Evolutionary conservation across 305 asterid species (phyloP).

Genomic region (Ruellia speciosa): DNA sequence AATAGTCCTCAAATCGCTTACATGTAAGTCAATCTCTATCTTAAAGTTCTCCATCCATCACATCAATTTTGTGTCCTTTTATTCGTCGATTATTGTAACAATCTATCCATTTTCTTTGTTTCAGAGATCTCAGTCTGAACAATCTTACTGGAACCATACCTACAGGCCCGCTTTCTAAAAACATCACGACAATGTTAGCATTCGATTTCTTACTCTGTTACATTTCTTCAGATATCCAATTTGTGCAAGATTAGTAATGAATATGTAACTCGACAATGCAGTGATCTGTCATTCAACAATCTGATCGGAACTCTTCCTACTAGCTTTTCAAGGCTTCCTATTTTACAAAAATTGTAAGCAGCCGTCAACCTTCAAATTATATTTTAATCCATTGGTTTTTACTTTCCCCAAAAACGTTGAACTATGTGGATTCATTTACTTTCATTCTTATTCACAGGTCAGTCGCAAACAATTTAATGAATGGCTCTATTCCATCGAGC

Average conservation of each 20-base stretch:
- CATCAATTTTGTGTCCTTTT: background rate
- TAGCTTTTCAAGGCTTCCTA: slow-evolving; percentile 72
- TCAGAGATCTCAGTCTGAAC: slow-evolving; percentile 87
- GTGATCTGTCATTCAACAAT: slow-evolving; percentile 74
- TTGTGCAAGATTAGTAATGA: slow-evolving; percentile 6
- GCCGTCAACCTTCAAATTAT: slow-evolving; percentile 3
- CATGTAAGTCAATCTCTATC: slow-evolving; percentile 44
- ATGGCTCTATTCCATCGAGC: slow-evolving; percentile 71
- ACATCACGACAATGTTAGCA: slow-evolving; percentile 80
- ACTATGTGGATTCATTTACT: background rate
- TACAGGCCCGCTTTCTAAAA: slow-evolving; percentile 45
- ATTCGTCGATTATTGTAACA: slow-evolving; percentile 13
- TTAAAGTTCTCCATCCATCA: background rate
- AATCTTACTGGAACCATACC: slow-evolving; percentile 80
- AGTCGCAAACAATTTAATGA: slow-evolving; percentile 61
- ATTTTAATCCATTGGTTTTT: too few species aligned
- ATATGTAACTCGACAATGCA: slow-evolving; percentile 30
- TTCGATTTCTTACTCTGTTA: slow-evolving; percentile 8
- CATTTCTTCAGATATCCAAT: background rate
- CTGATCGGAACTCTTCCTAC: slow-evolving; percentile 73
- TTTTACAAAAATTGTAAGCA: slow-evolving; percentile 76
- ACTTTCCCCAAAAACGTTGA: background rate
- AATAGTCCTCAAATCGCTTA: slow-evolving; percentile 52
- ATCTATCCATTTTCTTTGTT: slow-evolving; percentile 19
- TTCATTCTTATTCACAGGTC: slow-evolving; percentile 53